Evolutionary conservation across 768 basidiomycete species (phyloP).

Genomic region (Boletus insuetus): DNA sequence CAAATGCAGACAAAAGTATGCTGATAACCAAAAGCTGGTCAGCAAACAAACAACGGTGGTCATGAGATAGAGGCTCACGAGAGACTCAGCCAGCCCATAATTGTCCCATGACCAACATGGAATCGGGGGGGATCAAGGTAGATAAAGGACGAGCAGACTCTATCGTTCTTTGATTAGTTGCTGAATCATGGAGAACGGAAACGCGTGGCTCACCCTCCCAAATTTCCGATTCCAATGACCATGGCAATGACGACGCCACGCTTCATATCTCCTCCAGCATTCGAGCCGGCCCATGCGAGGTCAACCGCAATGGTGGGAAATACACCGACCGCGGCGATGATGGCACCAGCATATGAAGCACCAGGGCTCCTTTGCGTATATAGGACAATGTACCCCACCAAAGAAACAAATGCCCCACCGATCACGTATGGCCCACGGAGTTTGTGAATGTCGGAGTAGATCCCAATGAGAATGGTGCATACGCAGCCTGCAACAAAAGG

Average conservation of each 20-base stretch:
- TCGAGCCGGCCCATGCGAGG: constrained; percentile 55
- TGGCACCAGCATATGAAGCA: constrained; percentile 42
- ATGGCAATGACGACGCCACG: constrained; percentile 51
- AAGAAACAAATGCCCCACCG: constrained; percentile 37
- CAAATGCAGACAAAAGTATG: constrained; percentile 39
- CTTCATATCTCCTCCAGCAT: constrained; percentile 55
- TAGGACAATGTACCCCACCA: constrained; percentile 52
- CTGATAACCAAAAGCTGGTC: constrained; percentile 28
- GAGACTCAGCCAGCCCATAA: constrained; percentile 35
- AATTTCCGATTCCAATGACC: constrained; percentile 53
- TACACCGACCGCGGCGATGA: constrained; percentile 52
- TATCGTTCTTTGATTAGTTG: constrained; percentile 13
- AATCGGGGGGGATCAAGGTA: constrained; percentile 39
- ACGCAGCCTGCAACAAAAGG: constrained; percentile 48
- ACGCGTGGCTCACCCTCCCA: constrained; percentile 44
- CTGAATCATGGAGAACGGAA: neutral
- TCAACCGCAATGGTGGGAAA: constrained; percentile 48
- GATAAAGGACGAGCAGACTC: constrained; percentile 43
- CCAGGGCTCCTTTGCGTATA: constrained; percentile 31
- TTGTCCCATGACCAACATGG: constrained; percentile 37
- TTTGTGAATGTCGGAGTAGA: constrained; percentile 41
- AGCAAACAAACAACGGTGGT: constrained; percentile 22
- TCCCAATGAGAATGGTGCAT: constrained; percentile 40
- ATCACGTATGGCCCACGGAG: constrained; percentile 51
- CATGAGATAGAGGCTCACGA: constrained; percentile 17